Evolutionary conservation across 768 basidiomycete genomes (phyloP), one percentile per base, ranked within the genome.

Genomic region (Serendipita indica): DNA sequence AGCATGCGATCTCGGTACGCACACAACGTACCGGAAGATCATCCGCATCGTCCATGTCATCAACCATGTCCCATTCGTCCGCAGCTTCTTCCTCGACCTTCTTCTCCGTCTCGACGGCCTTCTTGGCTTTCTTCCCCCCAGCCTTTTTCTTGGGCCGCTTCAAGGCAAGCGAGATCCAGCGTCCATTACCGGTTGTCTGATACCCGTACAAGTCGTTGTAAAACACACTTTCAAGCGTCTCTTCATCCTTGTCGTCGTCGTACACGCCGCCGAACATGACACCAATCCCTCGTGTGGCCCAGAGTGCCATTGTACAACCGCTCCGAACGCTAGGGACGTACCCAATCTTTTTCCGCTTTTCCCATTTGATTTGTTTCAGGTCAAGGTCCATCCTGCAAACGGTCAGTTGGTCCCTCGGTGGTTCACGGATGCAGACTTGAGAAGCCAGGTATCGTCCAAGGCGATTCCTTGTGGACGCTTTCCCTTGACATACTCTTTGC

Each of bases 151-250:
- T 90, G 20, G 81, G 79, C 56, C 70, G 72, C 64, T 77, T 79
- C 22, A 92, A 73, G n/a, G 78, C 74, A 74, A 96, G 72, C 1
- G 79, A 82, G 7, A 84, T 71, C 90, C 89, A 92, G 60, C 77
- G 75, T 0, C 89, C 90, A 60, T 83, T 84, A 0, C 83, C 85
- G 0, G 71, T 67, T 2, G 84, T 73, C 63, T 85, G 84, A 67
- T 92, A 92, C 0, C 81, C 88, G 66, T 82, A 87, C 87, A 93
- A 62, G 64, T 93, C 90, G 61, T 91, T 89, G 75, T 85, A 86
- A 67, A 94, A 94, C 1, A 83, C 75, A 61, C 86, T 89, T 60
- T 89, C 84, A 62, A 96, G 67, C 2, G 77, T 80, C 65, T 96
- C 92, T 67, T 94, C 92, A 34, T 78, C 77, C 18, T 75, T 81